Evolutionary conservation across 768 basidiomycete genomes (phyloP).

Genomic region (Cyclocybe aegerita): DNA sequence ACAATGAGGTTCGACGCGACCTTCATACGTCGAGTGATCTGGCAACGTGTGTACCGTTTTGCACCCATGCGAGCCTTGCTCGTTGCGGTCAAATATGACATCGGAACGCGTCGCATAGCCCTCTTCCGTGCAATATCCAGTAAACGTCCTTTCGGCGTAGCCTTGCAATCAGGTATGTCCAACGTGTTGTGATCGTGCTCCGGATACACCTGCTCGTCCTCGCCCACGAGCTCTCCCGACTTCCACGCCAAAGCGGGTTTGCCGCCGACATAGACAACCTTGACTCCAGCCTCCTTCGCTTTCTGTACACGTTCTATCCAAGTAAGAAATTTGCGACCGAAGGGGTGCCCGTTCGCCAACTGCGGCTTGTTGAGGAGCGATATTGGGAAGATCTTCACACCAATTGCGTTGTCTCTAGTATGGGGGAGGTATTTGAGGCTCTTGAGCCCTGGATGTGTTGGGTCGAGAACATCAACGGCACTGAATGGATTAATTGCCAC

Average conservation of each 20-base stretch:
- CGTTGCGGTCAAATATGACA: conserved; percentile 36
- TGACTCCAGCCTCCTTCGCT: conserved; percentile 14
- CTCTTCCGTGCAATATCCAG: conserved; percentile 12
- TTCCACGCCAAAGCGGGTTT: conserved; percentile 1
- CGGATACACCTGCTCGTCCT: conserved; percentile 13
- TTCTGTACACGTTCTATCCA: conserved; percentile 20
- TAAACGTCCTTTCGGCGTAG: conserved; percentile 5
- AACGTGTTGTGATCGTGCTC: conserved; percentile 9
- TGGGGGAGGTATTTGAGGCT: conserved; percentile 7
- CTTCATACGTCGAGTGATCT: conserved; percentile 34
- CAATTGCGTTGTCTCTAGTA: conserved; percentile 4
- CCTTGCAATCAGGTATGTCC: conserved; percentile 12
- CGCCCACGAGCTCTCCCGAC: conserved; percentile 1
- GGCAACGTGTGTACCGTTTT: conserved; percentile 27
- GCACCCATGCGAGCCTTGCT: conserved; percentile 35
- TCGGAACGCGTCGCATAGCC: conserved; percentile 22
- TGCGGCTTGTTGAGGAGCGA: conserved; percentile 8
- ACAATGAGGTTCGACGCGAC: conserved; percentile 39
- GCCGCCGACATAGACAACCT: not conserved
- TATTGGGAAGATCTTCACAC: conserved; percentile 14
- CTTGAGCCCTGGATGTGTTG: conserved; percentile 17
- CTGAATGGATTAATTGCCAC: conserved; percentile 10
- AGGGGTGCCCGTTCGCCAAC: not conserved
- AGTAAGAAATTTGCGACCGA: conserved; percentile 14
- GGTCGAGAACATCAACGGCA: conserved; percentile 23